Percentiles rank a stretch among this genome's conserved stretches.
Conservation (phyloP, 352 stramenopile species). For the Globisporangium perplexum region DNA sequence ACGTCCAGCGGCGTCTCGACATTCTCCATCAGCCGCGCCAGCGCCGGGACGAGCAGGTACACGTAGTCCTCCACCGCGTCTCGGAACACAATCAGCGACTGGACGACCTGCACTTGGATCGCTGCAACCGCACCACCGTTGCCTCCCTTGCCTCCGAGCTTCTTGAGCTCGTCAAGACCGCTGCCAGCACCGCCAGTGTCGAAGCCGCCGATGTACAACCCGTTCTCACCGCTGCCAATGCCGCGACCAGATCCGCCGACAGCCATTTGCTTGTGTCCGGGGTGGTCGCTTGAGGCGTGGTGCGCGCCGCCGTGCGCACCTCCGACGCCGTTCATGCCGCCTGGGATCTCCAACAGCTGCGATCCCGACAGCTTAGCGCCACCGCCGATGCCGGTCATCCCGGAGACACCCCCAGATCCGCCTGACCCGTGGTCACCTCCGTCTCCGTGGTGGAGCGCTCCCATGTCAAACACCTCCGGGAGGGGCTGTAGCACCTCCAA, state of each 20-base stretch:
- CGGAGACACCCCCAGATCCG: background rate
- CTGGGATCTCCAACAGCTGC: conserved; percentile 1
- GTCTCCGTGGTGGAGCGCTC: conserved; percentile 25
- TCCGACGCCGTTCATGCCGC: background rate
- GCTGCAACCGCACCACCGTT: conserved; percentile 23
- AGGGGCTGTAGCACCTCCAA: conserved; percentile 81
- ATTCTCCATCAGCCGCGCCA: conserved; percentile 92
- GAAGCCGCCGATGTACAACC: background rate
- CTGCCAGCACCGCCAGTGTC: conserved; percentile 1
- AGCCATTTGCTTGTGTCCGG: background rate
- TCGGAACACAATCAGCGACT: conserved; percentile 89
- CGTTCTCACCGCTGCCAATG: background rate
- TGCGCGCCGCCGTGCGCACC: conserved; percentile 7
- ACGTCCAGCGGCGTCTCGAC: conserved; percentile 80
- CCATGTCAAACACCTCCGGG: conserved; percentile 64
- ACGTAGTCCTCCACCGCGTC: conserved; percentile 92
- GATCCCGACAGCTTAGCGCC: conserved; percentile 2
- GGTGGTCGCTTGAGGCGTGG: conserved; percentile 5
- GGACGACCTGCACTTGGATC: conserved; percentile 79
- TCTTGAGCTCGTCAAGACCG: conserved; percentile 16
- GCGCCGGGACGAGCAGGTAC: conserved; percentile 91
- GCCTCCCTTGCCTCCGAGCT: conserved; percentile 11
- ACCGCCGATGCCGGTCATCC: background rate
- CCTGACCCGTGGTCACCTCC: conserved; percentile 17
- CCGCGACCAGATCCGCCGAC: background rate